Evolutionary conservation across 192 early-diverging fungal genomes (phyloP), one percentile per base, ranked within the genome.

Genomic region (Coemansia sp.): DNA sequence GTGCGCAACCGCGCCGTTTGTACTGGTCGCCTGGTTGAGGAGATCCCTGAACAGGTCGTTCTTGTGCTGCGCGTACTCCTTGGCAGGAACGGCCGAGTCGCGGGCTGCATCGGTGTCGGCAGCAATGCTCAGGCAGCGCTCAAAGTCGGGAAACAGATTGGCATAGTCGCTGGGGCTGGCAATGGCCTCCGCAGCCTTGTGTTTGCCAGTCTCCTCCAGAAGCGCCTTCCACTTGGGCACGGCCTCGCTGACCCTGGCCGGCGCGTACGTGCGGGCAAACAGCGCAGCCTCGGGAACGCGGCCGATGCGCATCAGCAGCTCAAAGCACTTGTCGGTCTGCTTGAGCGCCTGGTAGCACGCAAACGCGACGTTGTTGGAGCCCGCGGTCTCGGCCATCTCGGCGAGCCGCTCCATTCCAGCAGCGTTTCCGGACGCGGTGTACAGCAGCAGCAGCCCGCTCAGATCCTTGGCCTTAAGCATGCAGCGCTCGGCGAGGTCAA

Each of bases 261-360:
- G 98, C 53, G 90, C 73, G 72, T 97, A 94, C 1, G 98, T 90
- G 51, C 93, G 87, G 2, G 96, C 96, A 79, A 98, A 88, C 75
- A 97, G 87, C 32, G 97, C 95, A 1, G 98, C 98, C 76, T 99
- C 98, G 8, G 97, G 91, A 38, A 95, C 86, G 55, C 98, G 92
- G 35, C 94, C 91, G 36, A 94, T 93, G 58, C 88, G 84, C 56
- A 95, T 82, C 51, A 99, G 83, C n/a, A 98, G 81, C 15, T 93
- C 93, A 55, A 96, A 88, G 67, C 94, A 94, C 41, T 93, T 87
- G 64, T 95, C 89, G 20, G 92, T 73, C 37, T 91, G 85, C 51
- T 91, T 90, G 28, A 92, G 82, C 60, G 90, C 73, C 68, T 93
- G 87, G 76, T 90, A 88, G 74, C 92, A 93, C 22, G 89, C 81